Evolutionary conservation across 2,329 filamentous ascomycete species (phyloP).

Genomic region (Colletotrichum sp.): DNA sequence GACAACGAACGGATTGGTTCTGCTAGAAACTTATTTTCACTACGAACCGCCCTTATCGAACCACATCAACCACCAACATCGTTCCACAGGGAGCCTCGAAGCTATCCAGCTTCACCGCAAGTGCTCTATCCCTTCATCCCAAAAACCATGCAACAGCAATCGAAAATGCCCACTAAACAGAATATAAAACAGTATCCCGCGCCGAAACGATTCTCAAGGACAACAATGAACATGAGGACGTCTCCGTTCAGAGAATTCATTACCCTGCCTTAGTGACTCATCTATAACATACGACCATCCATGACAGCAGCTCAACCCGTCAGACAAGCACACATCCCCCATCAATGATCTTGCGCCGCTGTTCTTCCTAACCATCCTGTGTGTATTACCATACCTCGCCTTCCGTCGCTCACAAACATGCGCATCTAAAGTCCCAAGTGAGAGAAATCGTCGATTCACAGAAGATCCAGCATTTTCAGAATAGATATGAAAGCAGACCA

Average conservation of each 20-base stretch:
- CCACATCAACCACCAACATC: accelerated
- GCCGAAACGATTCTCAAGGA: background rate
- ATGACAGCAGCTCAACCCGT: background rate
- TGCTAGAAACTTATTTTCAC: background rate
- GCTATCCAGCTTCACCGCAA: background rate
- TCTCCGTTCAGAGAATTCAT: no score
- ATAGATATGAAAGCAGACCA: no score
- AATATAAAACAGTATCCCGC: accelerated
- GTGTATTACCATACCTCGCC: background rate
- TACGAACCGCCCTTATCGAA: accelerated
- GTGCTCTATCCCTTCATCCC: accelerated
- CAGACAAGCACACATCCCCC: background rate
- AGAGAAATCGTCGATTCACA: no score
- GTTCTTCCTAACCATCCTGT: background rate
- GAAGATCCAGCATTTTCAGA: no score
- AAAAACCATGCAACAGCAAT: accelerated
- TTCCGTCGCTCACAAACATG: no score
- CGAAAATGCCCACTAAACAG: accelerated
- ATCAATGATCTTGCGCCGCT: background rate
- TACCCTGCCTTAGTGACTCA: no score
- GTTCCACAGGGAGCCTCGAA: accelerated
- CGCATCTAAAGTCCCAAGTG: no score
- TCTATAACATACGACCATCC: background rate
- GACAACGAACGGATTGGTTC: background rate
- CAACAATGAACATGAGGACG: no score